A percentile compares a stretch with the other conserved stretches of the same genome.
Evolutionary conservation across 345 rosid genomes (phyloP).

Genomic region (Gossypium arboreum): DNA sequence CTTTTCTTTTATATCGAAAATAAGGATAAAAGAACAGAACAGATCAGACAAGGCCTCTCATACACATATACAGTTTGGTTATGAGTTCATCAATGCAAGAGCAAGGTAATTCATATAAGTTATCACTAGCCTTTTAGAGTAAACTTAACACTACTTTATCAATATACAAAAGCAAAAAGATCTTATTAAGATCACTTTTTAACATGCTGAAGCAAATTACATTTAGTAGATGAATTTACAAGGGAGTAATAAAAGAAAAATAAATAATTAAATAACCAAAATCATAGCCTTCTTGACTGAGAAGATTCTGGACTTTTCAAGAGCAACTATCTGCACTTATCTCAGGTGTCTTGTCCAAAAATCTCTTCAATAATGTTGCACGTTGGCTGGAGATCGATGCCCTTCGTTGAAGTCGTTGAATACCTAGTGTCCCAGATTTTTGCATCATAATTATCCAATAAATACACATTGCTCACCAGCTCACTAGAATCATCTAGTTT

Average conservation of each 20-base stretch:
- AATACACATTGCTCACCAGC: conserved; percentile 31
- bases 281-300: background rate
- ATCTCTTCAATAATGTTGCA: conserved; percentile 59
- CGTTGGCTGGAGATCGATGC: conserved; percentile 49
- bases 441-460: conserved; percentile 38
- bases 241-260: too few species aligned
- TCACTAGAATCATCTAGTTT: conserved; percentile 33
- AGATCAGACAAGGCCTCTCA: background rate
- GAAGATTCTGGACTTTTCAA: background rate
- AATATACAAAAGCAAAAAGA: conserved; percentile 4
- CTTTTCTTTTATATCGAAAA: background rate
- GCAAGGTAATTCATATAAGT: background rate
- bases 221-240: conserved; percentile 7
- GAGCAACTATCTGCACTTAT: background rate
- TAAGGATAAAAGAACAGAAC: background rate
- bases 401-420: conserved; percentile 28
- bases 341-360: conserved; percentile 43
- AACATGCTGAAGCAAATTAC: background rate
- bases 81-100: background rate
- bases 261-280: background rate
- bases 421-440: conserved; percentile 42
- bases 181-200: background rate
- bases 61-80: background rate
- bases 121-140: background rate
- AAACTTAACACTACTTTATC: background rate